phyloP scores from a whole-genome alignment of 192 early-diverging fungal species.

The Rhizophagus prolifer region DNA sequence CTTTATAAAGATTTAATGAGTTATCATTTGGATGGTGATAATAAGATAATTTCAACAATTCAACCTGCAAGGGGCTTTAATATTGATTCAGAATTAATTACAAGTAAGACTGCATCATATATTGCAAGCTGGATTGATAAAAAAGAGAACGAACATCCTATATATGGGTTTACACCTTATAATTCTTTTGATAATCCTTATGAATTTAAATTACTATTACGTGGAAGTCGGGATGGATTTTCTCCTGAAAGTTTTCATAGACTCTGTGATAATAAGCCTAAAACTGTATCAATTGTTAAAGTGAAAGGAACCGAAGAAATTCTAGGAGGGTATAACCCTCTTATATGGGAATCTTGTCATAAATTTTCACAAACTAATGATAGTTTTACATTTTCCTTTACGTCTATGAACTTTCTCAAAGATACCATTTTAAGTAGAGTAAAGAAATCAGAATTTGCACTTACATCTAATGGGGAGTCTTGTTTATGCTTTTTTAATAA shows the following conservation, averaged over 20 bases:
- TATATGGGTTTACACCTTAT: neutral
- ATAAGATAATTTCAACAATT: neutral
- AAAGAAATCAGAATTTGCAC: neutral
- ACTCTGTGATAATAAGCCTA: neutral
- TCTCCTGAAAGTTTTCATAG: neutral
- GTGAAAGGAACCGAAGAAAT: slow-evolving; percentile 16
- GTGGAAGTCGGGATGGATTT: slow-evolving; percentile 5
- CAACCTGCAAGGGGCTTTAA: neutral
- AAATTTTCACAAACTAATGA: neutral
- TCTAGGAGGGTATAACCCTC: slow-evolving; percentile 15
- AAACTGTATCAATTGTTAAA: neutral
- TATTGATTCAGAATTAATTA: neutral
- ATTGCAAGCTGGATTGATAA: neutral
- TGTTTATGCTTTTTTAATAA: neutral
- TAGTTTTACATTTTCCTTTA: slow-evolving; percentile 18
- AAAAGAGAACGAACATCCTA: neutral
- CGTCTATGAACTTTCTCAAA: neutral
- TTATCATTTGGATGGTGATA: neutral
- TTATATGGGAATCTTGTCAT: neutral
- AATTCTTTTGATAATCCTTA: neutral
- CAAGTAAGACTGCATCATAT: neutral
- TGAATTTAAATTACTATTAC: neutral
- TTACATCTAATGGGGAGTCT: neutral
- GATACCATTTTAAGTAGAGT: neutral
- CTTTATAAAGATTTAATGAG: neutral